Conservation (phyloP, 106 monocot genomes). For the Dendrobium officinale region DNA sequence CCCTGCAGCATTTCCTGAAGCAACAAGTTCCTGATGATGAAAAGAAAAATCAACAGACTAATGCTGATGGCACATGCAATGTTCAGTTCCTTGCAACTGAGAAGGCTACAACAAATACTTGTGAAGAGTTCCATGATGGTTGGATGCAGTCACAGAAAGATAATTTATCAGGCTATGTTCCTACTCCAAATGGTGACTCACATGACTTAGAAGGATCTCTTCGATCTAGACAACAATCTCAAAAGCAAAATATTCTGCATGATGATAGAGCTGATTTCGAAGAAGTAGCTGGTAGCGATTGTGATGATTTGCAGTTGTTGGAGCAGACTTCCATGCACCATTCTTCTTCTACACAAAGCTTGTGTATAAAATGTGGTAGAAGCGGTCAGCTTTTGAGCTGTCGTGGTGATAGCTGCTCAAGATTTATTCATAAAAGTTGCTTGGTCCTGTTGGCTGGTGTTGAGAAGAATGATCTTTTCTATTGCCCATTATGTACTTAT, state of each 20-base stretch:
- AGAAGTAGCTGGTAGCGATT: not conserved
- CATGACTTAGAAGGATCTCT: not conserved
- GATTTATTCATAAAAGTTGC: conserved; percentile 47
- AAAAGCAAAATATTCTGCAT: not conserved
- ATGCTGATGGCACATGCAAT: conserved; percentile 1
- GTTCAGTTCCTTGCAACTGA: not conserved
- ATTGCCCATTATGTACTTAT: conserved; percentile 60
- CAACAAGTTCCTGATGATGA: not conserved
- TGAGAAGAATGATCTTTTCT: conserved; percentile 28
- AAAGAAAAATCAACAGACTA: not conserved
- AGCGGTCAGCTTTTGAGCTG: conserved; percentile 49
- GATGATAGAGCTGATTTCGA: conserved; percentile 4
- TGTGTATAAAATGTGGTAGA: conserved; percentile 44
- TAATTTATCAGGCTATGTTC: conserved; percentile 2
- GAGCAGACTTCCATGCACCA: conserved; percentile 10
- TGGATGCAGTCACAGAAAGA: not conserved
- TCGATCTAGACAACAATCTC: conserved; percentile 1
- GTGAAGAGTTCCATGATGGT: not conserved
- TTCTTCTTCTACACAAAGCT: conserved; percentile 16
- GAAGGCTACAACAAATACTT: not conserved
- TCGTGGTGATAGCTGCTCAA: conserved; percentile 27
- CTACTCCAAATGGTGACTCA: not conserved
- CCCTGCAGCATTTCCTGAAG: not conserved
- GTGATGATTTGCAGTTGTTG: not conserved
- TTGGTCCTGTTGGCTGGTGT: conserved; percentile 19